Evolutionary conservation across 164 flowering plant genomes (phyloP).

Genomic region (Euptelea pleiosperma): DNA sequence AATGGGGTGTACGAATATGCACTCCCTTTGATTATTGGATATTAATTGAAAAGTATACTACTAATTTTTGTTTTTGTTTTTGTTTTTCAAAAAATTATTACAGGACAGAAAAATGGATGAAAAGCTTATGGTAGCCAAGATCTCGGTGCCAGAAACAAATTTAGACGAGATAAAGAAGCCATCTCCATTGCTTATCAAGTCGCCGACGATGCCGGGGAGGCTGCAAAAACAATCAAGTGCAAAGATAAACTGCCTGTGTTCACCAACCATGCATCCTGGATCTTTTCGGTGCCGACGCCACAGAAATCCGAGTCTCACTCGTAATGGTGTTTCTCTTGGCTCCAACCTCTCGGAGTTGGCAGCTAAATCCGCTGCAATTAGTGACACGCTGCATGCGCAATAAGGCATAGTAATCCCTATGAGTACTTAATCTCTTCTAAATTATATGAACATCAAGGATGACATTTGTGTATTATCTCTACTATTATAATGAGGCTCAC

Average conservation of each 20-base stretch:
- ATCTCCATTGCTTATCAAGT: background rate
- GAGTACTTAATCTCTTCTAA: no score
- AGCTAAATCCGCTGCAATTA: constrained; percentile 6
- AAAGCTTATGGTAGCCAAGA: constrained; percentile 1
- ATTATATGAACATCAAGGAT: no score
- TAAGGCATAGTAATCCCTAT: no score
- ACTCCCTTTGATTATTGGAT: no score
- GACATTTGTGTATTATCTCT: no score
- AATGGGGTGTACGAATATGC: no score
- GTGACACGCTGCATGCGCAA: background rate
- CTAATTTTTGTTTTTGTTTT: no score
- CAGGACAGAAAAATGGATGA: constrained; percentile 8
- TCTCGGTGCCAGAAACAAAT: background rate
- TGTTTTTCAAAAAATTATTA: no score
- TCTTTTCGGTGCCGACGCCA: constrained; percentile 45
- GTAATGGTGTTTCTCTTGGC: constrained; percentile 24
- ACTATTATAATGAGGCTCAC: no score
- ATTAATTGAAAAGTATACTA: no score
- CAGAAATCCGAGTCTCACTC: constrained; percentile 13
- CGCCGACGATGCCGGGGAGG: background rate
- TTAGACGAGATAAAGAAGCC: constrained; percentile 3
- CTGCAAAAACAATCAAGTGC: constrained; percentile 17
- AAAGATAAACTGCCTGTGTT: constrained; percentile 29
- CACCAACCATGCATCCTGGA: constrained; percentile 41
- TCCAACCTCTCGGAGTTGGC: constrained; percentile 27